Evolutionary conservation across 139 green algal species (phyloP).

Genomic region (Coelastrella sp.): DNA sequence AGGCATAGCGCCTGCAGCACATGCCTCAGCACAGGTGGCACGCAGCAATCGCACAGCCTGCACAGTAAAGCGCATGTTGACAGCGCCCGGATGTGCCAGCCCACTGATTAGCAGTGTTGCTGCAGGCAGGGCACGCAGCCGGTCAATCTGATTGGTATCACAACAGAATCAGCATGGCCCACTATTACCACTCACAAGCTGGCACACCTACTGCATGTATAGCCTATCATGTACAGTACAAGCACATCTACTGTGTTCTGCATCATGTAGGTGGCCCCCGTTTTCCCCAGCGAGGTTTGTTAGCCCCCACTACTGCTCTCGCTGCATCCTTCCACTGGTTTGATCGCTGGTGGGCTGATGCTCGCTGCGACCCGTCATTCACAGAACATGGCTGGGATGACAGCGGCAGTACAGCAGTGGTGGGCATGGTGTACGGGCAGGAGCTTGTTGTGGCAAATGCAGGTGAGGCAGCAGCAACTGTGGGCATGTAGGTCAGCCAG

Average conservation of each 20-base stretch:
- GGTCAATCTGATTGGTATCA: too few species aligned
- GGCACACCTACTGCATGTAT: not conserved
- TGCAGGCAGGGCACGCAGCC: too few species aligned
- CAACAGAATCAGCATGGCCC: too few species aligned
- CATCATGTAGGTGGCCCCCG: constrained; percentile 15
- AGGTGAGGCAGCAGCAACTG: not conserved
- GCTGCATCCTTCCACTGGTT: constrained; percentile 22
- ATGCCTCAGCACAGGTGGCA: too few species aligned
- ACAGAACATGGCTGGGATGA: constrained; percentile 52
- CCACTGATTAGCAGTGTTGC: too few species aligned
- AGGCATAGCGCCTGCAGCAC: too few species aligned
- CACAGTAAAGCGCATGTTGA: too few species aligned
- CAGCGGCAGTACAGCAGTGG: constrained; percentile 44
- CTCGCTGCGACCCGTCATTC: constrained; percentile 45
- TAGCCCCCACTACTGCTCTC: constrained; percentile 2
- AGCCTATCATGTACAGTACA: not conserved
- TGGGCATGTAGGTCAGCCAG: too few species aligned
- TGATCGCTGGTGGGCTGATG: constrained; percentile 52
- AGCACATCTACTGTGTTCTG: not conserved
- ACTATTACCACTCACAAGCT: too few species aligned
- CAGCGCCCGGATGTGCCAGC: too few species aligned
- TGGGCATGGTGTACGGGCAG: constrained; percentile 33
- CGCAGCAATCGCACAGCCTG: too few species aligned
- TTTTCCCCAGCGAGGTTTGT: not conserved
- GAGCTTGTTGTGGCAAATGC: constrained; percentile 44